Evolutionary conservation across 768 basidiomycete species (phyloP), one percentile per base, ranked within the genome.

Genomic region (Calvatia gigantea): DNA sequence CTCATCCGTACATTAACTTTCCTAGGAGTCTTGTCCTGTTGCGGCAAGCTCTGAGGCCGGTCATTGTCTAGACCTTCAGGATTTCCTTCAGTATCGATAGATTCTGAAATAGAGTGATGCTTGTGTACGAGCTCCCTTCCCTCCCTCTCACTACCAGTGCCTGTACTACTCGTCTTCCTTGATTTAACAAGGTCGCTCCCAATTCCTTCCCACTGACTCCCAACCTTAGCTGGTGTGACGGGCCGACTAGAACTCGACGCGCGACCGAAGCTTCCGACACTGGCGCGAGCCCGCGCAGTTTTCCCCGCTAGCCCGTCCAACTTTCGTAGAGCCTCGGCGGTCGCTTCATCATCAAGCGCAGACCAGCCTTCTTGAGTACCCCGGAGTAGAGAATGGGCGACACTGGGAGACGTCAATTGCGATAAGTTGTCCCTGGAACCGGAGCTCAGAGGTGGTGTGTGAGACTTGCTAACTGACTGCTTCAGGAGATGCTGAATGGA

Each of bases 281-380:
- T 93, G 3, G 89, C 86, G 23, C 91, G 82, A 9, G 89, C 83
- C 45, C 89, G 82, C 8, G 87, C 83, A 33, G 80, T 85, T 66
- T 88, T 90, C 1, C 87, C 87, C 9, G 82, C 82, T 9, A 97
- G 68, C 0, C 96, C 96, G 64, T 99, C 96, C 23, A 99, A 72
- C 71, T 96, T 97, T 52, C 94, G 83, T 32, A 99, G 76, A 7
- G 93, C 92, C 63, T 96, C 94, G 6, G 84, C 90, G 6, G 96
- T 94, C 14, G 87, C 87, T 62, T 91, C 86, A 65, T 95, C 92
- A 63, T 92, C 88, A 63, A 94, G 78, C 58, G 83, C 89, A 14
- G 87, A 87, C 91, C 91, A 94, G 25, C 92, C 92, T 67, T 92
- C 87, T 67, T 94, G 91, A 5, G 89, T 92, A 9, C 92, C 92